Base-by-base conservation (phyloP, 371 early-diverging fungal genomes). In the Syncephalastrum monosporum region DNA sequence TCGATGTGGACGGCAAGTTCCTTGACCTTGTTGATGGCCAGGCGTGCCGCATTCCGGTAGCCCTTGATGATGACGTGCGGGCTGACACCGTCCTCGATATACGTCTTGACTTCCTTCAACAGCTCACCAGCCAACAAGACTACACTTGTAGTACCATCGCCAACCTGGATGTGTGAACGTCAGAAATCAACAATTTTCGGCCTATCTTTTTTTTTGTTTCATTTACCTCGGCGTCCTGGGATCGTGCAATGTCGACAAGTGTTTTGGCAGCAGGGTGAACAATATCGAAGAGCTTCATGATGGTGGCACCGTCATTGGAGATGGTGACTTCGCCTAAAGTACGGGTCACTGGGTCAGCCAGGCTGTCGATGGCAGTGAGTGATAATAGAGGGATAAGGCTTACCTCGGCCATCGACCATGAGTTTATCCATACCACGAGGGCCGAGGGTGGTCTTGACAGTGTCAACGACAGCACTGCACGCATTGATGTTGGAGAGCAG, bases 241-340 rank as follows among this genome's bases (percentile, higher is more conserved):
- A 91, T 60, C 99, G 87, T 42, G 98, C 96, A 75, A 99, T 95
- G 67, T 95, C 96, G 10, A 98, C 98, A 27, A 99, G 81, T 5
- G 99, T 91, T 80, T 96, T 95, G 58, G 95, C 99, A 29, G 99
- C 99, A 48, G 99, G 99, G 73, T 99, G 99, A 44, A 96, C 95
- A 64, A 99, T 94, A 70, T 99, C 98, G 60, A 99, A 84, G 50
- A 97, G 83, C 74, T 94, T 93, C 88, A 99, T 84, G 68, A 99
- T 99, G 42, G 99, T 99, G 17, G 99, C 99, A 60, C 99, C 99
- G 79, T 99, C 99, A 80, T 99, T 99, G 24, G 99, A 99, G 65
- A 99, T 98, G 14, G 99, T 94, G 33, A 97, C 95, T 53, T 91
- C 82, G 47, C 91, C 90, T 90, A 60, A 48, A 42, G 45, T 15